Evolutionary conservation across 495 filamentous ascomycete genomes (phyloP).

Genomic region (Hyaloscypha finlandica): DNA sequence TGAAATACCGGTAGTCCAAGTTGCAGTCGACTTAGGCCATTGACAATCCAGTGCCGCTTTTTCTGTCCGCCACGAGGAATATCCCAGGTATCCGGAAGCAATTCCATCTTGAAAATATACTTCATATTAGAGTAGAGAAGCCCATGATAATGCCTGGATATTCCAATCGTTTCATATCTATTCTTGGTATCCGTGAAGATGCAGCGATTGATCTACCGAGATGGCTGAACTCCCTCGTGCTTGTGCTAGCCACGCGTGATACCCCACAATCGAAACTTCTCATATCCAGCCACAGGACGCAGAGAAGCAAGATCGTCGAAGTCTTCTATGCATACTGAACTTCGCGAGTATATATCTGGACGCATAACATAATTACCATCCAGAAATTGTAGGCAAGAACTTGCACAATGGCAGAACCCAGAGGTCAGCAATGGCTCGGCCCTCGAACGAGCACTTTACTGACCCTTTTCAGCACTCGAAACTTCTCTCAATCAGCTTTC

Average conservation of each 20-base stretch:
- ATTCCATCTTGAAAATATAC: background rate
- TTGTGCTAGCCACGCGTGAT: background rate
- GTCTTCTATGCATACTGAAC: background rate
- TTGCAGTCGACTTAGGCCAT: no score
- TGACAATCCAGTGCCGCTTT: no score
- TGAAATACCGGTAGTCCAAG: no score
- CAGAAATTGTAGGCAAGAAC: background rate
- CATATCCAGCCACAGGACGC: background rate
- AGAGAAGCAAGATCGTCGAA: background rate
- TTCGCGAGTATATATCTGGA: background rate
- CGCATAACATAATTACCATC: background rate
- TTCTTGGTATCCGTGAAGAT: background rate
- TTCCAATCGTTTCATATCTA: background rate
- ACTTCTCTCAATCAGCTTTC: slow-evolving; percentile 30
- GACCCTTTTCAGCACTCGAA: slow-evolving; percentile 27
- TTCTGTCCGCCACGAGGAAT: no score
- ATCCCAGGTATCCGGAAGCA: background rate
- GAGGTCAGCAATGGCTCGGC: slow-evolving; percentile 7
- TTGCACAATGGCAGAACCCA: slow-evolving; percentile 20
- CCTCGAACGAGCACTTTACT: background rate
- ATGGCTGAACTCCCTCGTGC: no score
- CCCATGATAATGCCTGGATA: background rate
- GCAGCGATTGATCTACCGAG: no score
- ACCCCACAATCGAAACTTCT: background rate
- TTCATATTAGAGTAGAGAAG: background rate